A percentile compares a stretch with the other conserved stretches of the same genome.
Conservation (phyloP, 441 rosid species). For the Gossypium lobatum region DNA sequence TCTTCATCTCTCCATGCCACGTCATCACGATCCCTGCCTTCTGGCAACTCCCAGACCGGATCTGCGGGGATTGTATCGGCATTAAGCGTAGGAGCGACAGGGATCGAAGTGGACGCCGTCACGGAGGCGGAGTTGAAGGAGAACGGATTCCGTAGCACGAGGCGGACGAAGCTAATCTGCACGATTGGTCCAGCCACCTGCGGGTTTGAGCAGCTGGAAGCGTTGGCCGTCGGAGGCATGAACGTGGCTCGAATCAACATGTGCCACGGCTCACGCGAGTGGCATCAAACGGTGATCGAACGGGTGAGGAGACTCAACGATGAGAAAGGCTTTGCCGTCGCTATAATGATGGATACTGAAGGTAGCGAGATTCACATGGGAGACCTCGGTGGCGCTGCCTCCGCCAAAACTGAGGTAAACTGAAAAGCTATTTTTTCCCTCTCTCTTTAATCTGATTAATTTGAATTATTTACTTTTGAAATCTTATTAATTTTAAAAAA, state of each 20-base stretch:
- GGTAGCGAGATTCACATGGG: constrained; percentile 99
- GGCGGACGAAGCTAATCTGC: constrained; percentile 92
- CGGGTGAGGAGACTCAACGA: constrained; percentile 78
- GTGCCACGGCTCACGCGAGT: constrained; percentile 93
- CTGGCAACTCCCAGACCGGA: constrained; percentile 41
- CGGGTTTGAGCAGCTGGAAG: constrained; percentile 81
- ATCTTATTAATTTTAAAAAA: too few relatives aligned
- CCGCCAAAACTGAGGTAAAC: constrained; percentile 76
- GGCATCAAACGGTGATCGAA: constrained; percentile 77
- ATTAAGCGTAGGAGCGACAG: constrained; percentile 33
- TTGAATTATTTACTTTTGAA: not conserved
- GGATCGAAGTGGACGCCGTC: constrained; percentile 79
- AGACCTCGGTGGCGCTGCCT: constrained; percentile 82
- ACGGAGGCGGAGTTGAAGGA: constrained; percentile 90
- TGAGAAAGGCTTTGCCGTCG: constrained; percentile 92
- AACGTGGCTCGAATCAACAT: constrained; percentile 89
- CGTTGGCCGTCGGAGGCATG: constrained; percentile 93
- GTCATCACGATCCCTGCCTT: constrained; percentile 36
- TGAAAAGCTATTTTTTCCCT: not conserved
- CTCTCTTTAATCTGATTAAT: too few relatives aligned
- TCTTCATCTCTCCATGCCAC: constrained; percentile 38
- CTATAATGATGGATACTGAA: constrained; percentile 98
- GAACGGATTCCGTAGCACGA: constrained; percentile 97
- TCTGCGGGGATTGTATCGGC: constrained; percentile 7
- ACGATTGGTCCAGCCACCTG: constrained; percentile 91